Evolutionary conservation across 1,139 yeast genomes (phyloP).

Genomic region (Debaryomyces robertsiae): DNA sequence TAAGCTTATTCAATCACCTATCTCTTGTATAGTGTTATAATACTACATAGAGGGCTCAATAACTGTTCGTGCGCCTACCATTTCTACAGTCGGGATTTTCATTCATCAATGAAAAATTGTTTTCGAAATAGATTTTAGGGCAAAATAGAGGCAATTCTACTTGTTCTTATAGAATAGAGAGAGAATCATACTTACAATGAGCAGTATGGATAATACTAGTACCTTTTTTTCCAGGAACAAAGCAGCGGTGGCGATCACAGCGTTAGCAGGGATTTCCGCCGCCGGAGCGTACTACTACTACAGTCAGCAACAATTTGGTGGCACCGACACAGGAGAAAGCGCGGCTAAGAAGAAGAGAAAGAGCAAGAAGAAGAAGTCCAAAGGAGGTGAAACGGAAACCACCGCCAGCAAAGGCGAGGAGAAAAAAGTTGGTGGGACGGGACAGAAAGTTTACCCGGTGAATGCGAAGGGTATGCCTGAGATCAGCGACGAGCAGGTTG

Average conservation of each 20-base stretch:
- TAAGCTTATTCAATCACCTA: background rate
- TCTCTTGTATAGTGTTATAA: background rate
- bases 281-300: conserved; percentile 62
- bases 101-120: conserved; percentile 24
- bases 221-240: conserved; percentile 58
- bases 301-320: conserved; percentile 30
- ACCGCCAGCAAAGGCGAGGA: conserved; percentile 18
- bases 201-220: conserved; percentile 19
- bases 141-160: conserved; percentile 8
- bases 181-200: conserved; percentile 11
- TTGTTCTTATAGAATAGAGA: conserved; percentile 3
- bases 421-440: conserved; percentile 15
- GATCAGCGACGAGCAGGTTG: conserved; percentile 49
- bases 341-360: conserved; percentile 37
- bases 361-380: conserved; percentile 37
- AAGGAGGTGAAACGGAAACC: conserved; percentile 21
- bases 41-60: conserved; percentile 9
- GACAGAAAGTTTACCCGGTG: conserved; percentile 44
- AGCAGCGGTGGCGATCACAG: conserved; percentile 58
- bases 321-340: conserved; percentile 19
- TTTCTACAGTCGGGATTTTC: conserved; percentile 11
- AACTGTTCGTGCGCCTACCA: conserved; percentile 1
- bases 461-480: conserved; percentile 59
- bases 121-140: conserved; percentile 3
- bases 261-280: conserved; percentile 64